Evolutionary conservation across 2,329 filamentous ascomycete species (phyloP), one percentile per base, ranked within the genome.

Genomic region (Pseudogymnoascus sp.): DNA sequence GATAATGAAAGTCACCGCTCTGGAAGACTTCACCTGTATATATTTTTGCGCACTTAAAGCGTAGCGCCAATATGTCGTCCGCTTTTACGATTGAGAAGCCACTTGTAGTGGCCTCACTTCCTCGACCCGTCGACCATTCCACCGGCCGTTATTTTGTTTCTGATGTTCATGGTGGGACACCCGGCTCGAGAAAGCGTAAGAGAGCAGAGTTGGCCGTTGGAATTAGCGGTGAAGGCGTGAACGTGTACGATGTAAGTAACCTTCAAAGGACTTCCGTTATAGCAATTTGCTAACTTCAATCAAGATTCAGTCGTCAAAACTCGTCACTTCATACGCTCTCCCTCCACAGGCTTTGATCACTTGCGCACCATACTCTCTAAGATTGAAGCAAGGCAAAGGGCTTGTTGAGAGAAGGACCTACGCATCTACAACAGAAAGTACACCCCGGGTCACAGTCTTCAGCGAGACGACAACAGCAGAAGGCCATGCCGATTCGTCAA

Each of bases 301-400:
- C 64, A 67, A 88, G 86, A 78, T 87, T 53, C 79, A 84, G 3
- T 82, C 83, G 3, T 83, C 85, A 5, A 79, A 82, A 65, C 76
- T 87, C 66, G 80, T 88, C 69, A 87, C 85, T 6, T 88, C 86
- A 1, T 88, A 88, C 72, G 85, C 86, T 21, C 82, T 88, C 65
- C 83, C 86, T 26, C 86, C 86, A 1, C 84, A 87, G 72, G 82
- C 86, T 62, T 80, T 79, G 61, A 86, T 88, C 71, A 84, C 84
- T 62, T 87, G 85, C 73, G 74, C 85, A 8, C 82, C 85, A 19
- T 81, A 79, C 72, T 88, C 86, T 15, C 73, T 87, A 44, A 83
- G 68, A 77, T 77, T 53, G 73, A 69, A 66, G 62, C 70, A 31
- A 69, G 79, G 59, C 10, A 77, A 78, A 63, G 79, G 75, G 66